These are phyloP conservation scores for Hortaea sp. DNA, from an alignment of 2,329 filamentous ascomycete genomes.

Conservation along the genomic window DNA sequence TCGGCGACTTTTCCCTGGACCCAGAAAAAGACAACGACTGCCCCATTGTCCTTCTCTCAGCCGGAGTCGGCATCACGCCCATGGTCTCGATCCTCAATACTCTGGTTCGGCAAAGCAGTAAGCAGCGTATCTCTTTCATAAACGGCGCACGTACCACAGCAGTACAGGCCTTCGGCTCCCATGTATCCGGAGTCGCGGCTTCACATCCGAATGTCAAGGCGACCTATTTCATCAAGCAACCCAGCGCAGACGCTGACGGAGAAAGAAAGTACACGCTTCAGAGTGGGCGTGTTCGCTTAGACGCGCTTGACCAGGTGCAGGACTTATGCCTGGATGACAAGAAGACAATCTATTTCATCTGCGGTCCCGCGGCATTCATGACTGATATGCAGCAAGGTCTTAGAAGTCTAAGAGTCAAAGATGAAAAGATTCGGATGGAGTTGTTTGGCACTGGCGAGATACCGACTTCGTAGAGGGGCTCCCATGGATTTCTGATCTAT, in stretches of 20 bases:
- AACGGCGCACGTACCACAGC: conserved; percentile 47
- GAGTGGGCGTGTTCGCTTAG: conserved; percentile 45
- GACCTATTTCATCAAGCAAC: conserved; percentile 49
- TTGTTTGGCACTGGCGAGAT: conserved; percentile 11
- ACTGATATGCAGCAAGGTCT: conserved; percentile 45
- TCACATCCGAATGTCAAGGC: conserved; percentile 40
- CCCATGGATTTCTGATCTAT: too few species aligned
- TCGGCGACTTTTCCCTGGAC: conserved; percentile 49
- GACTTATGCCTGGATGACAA: conserved; percentile 47
- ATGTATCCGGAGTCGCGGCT: conserved; percentile 36
- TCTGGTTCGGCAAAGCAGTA: conserved; percentile 22
- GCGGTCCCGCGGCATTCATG: conserved; percentile 65
- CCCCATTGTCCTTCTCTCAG: conserved; percentile 53
- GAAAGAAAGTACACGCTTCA: conserved; percentile 50
- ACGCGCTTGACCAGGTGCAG: conserved; percentile 40
- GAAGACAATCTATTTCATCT: conserved; percentile 58
- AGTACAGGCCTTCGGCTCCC: conserved; percentile 45
- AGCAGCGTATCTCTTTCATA: conserved; percentile 50
- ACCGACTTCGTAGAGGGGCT: not conserved
- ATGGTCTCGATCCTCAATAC: conserved; percentile 56
- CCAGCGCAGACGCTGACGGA: conserved; percentile 35
- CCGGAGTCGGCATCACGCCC: conserved; percentile 59
- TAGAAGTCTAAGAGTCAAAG: conserved; percentile 44
- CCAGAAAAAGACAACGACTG: conserved; percentile 27
- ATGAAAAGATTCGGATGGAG: conserved; percentile 55